Base-by-base conservation (phyloP, 768 basidiomycete species). In the Chiua virens region DNA sequence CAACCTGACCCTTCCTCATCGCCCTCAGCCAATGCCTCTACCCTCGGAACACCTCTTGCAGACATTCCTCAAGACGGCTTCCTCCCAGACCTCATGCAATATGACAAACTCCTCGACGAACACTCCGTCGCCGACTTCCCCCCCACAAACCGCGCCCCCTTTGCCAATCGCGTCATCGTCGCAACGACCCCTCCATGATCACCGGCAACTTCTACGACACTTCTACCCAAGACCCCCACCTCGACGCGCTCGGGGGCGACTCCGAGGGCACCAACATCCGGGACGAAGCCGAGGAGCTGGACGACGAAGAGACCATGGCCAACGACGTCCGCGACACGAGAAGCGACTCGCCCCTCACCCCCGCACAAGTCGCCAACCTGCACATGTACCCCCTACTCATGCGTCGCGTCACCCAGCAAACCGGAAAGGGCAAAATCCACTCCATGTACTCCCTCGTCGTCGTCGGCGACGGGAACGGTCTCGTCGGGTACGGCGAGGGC, bases 371-470 rank as follows among this genome's bases (percentile, higher is more conserved):
- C 45, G 50, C 59, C n/a, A 61, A 63, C 25, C 62, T 79, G 27
- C 72, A 77, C 56, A 55, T 67, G 20, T 77, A 75, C 54, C 56
- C 73, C 0, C 68, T 80, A 51, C 53, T 81, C 54, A 57, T 53
- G 55, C 79, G 85, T 7, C 73, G 83, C 37, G 86, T 95, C 59
- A 83, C 82, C 5, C 87, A 92, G 54, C 95, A 98, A 78, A 98
- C 94, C 0, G 86, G 88, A 49, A 98, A 98, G 71, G 97, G 97
- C 14, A 96, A 92, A 64, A 87, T 89, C 54, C 76, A 79, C 23
- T 79, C 83, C 17, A 68, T 77, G 45, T 81, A 81, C 46, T 72
- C 74, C 35, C 78, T 89, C 56, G 79, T 85, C 56, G 81, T 94
- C 53, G 82, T 89, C 30, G 92, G 92, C 3, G 83, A 95, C 64